Base-by-base conservation (phyloP, 2,329 filamentous ascomycete genomes). In the Penicillium frequentans region DNA sequence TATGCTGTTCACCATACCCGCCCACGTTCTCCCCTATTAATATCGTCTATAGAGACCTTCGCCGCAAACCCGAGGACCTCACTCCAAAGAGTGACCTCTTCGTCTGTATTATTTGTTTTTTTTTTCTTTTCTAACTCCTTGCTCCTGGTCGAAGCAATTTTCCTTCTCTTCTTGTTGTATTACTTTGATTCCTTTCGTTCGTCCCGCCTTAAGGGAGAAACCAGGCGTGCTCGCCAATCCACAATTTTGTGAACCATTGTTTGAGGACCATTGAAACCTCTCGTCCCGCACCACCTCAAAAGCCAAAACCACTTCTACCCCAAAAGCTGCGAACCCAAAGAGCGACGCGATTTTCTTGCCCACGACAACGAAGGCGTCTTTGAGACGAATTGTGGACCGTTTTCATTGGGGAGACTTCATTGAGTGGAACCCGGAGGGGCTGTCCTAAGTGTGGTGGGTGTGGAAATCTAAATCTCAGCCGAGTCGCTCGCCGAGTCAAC, bases 361-460 rank as follows among this genome's bases (percentile, higher is more conserved):
- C 39, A 19, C 19, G 19, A 21, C 39, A 23, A 11, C 39, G 39
- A 23, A 42, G 11, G 19, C 39, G n/a, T 19, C 19, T 47, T 29
- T 9, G n/a, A 47, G 45, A 29, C 19, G 45, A 47, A 47, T 47
- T 47, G 48, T 50, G 48, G 48, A 50, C 23, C 48, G 27, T 52
- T 44, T 44, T 39, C 39, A 45, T 52, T 43, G 39, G 49, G 42
- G 37, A 31, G 26, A 44, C 49, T 31, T 31, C 37, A 51, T 54
- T 61, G 58, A 60, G 62, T 64, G 57, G 62, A 61, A 63, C 56
- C 54, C 48, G 54, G 59, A 62, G 61, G 57, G 59, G 59, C 54
- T 57, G 50, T 62, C 48, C 43, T 52, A 47, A 56, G 56, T 57
- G 61, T 59, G 56, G 52, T 52, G 52, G 54, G 56, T 57, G 61